These are phyloP conservation scores for Lathyrus aphaca DNA, from an alignment of 306 rosid genomes.

Conservation along the genomic window DNA sequence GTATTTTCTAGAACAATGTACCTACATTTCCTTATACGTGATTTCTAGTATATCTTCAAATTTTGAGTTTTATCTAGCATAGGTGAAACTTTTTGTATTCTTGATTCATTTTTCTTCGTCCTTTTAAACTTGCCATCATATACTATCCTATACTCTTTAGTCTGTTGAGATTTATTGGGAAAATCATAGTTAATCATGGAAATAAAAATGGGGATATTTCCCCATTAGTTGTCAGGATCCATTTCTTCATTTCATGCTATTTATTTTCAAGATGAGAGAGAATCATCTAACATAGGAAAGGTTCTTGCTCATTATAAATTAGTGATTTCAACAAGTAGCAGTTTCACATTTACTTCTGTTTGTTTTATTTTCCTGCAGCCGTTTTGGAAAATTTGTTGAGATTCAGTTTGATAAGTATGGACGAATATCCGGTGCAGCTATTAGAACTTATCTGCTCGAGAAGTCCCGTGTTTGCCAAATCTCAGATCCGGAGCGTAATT, in stretches of 20 bases:
- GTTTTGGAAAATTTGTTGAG: conserved; percentile 94
- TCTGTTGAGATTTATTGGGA: conserved; percentile 15
- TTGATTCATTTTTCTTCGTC: conserved; percentile 24
- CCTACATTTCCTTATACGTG: conserved; percentile 33
- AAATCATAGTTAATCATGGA: conserved; percentile 15
- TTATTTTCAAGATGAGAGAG: conserved; percentile 29
- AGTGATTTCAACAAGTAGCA: conserved; percentile 35
- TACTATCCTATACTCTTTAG: conserved; percentile 25
- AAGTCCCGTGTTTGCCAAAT: conserved; percentile 96
- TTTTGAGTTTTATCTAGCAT: conserved; percentile 7
- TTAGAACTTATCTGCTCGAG: conserved; percentile 92
- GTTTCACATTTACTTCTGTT: conserved; percentile 42
- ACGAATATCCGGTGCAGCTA: conserved; percentile 93
- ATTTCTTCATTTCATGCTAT: conserved; percentile 33
- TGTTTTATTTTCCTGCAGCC: conserved; percentile 61
- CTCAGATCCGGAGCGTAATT: conserved; percentile 89
- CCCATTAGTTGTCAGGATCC: conserved; percentile 4
- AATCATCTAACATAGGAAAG: conserved; percentile 22
- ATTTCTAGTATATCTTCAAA: conserved; percentile 25
- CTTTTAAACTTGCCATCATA: conserved; percentile 22
- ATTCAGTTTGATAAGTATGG: conserved; percentile 76
- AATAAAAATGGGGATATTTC: conserved; percentile 27
- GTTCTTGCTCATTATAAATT: conserved; percentile 38
- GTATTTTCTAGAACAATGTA: conserved; percentile 26
- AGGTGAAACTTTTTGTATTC: conserved; percentile 17